A percentile compares a stretch with the other conserved stretches of the same genome.
These are phyloP conservation scores for Exophiala alcalophila DNA, from an alignment of 2,329 filamentous ascomycete species.

Conservation along the genomic window DNA sequence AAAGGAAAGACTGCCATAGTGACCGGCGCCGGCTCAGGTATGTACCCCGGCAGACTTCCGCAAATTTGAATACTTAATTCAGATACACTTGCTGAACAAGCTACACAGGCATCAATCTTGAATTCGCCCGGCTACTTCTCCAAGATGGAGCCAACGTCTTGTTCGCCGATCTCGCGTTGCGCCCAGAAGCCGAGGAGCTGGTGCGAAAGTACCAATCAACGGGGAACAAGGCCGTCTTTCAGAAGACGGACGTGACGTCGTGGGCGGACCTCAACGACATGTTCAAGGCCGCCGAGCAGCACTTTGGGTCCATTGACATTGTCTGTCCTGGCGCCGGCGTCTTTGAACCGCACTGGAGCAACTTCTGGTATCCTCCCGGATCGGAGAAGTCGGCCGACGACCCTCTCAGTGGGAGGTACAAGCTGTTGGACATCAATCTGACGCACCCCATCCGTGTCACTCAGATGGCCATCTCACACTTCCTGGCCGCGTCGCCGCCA, in stretches of 20 bases:
- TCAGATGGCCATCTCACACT: conserved; percentile 51
- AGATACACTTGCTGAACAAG: too few relatives aligned
- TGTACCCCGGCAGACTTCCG: too few relatives aligned
- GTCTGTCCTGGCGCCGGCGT: conserved; percentile 49
- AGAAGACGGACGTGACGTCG: conserved; percentile 48
- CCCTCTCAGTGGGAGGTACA: conserved; percentile 42
- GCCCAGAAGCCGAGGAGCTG: conserved; percentile 44
- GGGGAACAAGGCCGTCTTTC: conserved; percentile 41
- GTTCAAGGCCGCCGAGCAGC: conserved; percentile 48
- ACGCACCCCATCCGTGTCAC: conserved; percentile 53
- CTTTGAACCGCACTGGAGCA: conserved; percentile 43
- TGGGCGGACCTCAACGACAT: conserved; percentile 51
- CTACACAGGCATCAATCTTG: conserved; percentile 46
- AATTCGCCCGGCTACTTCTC: conserved; percentile 44
- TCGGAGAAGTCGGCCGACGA: conserved; percentile 43
- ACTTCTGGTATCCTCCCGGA: conserved; percentile 52
- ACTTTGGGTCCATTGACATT: conserved; percentile 49
- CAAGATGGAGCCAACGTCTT: conserved; percentile 47
- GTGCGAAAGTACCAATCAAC: conserved; percentile 38
- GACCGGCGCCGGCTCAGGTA: conserved; percentile 55
- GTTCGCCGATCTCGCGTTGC: conserved; percentile 45
- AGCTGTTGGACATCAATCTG: conserved; percentile 50
- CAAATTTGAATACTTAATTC: too few relatives aligned
- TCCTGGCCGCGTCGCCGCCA: conserved; percentile 37
- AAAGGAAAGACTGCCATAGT: conserved; percentile 46